Evolutionary conservation across 108 stramenopile genomes (phyloP).

Genomic region (Chaetoceros tenuissimus): DNA sequence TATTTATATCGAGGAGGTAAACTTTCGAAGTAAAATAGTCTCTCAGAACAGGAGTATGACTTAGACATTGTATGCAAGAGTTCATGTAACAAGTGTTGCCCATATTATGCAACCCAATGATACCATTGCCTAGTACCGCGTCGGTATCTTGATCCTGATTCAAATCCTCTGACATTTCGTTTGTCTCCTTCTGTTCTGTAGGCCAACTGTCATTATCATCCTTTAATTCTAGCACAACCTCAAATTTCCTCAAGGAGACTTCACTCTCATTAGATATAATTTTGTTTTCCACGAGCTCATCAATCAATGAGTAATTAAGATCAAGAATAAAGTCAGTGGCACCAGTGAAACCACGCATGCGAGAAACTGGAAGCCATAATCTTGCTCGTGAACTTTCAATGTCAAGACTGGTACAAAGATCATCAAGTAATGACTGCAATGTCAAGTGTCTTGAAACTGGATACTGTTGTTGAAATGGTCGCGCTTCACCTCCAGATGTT

Average conservation of each 20-base stretch:
- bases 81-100: slow-evolving; percentile 97
- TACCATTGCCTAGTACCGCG: slow-evolving; percentile 60
- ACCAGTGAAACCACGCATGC: slow-evolving; percentile 7
- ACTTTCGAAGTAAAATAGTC: slow-evolving; percentile 88
- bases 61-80: slow-evolving; percentile 89
- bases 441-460: slow-evolving; percentile 69
- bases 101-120: slow-evolving; percentile 85
- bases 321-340: slow-evolving; percentile 64
- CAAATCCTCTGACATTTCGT: slow-evolving; percentile 21
- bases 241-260: slow-evolving; percentile 19
- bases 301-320: slow-evolving; percentile 51
- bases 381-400: slow-evolving; percentile 56
- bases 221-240: slow-evolving; percentile 66
- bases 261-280: slow-evolving; percentile 19
- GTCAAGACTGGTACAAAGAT: slow-evolving; percentile 64
- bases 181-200: slow-evolving; percentile 38
- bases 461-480: slow-evolving; percentile 76
- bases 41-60: slow-evolving; percentile 87
- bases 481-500: slow-evolving; percentile 62
- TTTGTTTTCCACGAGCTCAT: slow-evolving; percentile 29
- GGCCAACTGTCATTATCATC: slow-evolving; percentile 75
- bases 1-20: slow-evolving; percentile 89
- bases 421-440: slow-evolving; percentile 47
- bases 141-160: slow-evolving; percentile 12
- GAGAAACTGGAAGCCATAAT: slow-evolving; percentile 44